Evolutionary conservation across 2,329 filamentous ascomycete species (phyloP), one percentile per base, ranked within the genome.

Genomic region (Raffaelea deltoideospora): DNA sequence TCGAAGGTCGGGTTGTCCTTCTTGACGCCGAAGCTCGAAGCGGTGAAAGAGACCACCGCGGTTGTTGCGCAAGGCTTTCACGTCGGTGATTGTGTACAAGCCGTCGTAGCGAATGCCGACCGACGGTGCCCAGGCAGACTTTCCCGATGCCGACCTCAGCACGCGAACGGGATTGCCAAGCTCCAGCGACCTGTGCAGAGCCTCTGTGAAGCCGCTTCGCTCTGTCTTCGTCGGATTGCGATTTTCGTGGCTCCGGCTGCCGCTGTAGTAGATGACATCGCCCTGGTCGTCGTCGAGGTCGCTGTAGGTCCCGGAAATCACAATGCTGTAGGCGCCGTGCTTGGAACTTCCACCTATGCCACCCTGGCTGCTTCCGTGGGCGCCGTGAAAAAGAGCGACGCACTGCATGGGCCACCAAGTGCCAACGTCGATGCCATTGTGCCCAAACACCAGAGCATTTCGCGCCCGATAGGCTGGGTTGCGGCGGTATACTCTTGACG

Each of bases 361-460:
- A 3, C 53, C 61, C 45, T 65, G 56, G 0, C 54, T 42, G 1
- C 51, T 42, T 3, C 67, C 70, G 43, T 76, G 72, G 0, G 65
- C 69, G 4, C 71, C 69, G 37, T 67, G 60, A 11, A 65, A 61
- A 0, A 72, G 48, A 0, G 65, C 59, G 10, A 57, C 62, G 1
- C 67, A 51, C 41, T 71, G 69, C 1, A 57, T 56, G 0, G 70
- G 67, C 59, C 61, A 75, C 70, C 71, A 76, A 22, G 64, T 46
- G 9, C 60, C 59, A 3, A 54, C 46, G 0, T 3, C 11, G 3
- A 59, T 45, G 5, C 50, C 50, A 43, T 61, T 63, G 42, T 58
- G 41, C 13, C 52, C 47, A 30, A 45, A 42, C 1, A 48, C 39
- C 5, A 45, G 38, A 9, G 46, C 43, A 2, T 33, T 10, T 2